Base-by-base conservation (phyloP, 1,284 basidiomycete genomes). In the Ceratobasidium sp. region DNA sequence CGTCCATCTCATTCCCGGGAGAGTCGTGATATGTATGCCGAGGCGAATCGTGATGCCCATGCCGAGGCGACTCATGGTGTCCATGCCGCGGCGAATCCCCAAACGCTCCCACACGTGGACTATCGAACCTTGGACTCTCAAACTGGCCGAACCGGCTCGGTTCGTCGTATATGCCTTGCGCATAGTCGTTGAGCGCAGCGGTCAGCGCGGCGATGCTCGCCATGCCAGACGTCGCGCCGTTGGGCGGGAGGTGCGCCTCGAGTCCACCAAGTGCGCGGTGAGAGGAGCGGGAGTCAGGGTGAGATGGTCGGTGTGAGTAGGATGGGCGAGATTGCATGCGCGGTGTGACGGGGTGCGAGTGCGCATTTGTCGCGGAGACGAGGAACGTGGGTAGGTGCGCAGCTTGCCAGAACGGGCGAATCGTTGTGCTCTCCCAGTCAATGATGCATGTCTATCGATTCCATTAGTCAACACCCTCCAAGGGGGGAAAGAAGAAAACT, bases 351-450 rank as follows among this genome's bases (percentile, higher is more conserved):
- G 48, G 74, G 64, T 37, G 76, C 63, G 24, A 74, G 48, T 69
- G 66, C n/a, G 66, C 66, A 75, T 88, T 89, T 14, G 81, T 80
- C 63, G 83, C 82, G 16, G 90, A 88, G 75, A 90, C 88, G 6
- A 94, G 86, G 80, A 93, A 93, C 0, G 90, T 87, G 0, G 92
- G 91, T 2, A 92, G 84, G 78, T 96, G 91, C 0, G 92, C 91
- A 76, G 89, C 90, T 31, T 90, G 90, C 88, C 94, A 93, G 24
- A 94, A 85, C 7, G 92, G 92, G 22, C 92, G 86, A 4, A 89
- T 92, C 8, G 91, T 92, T 19, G 92, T 93, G 11, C 91, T 92
- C 80, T 94, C 92, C 92, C 92, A 93, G 78, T 94, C 92, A 63
- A 94, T 93, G 76, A 94, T 87, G 78, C 91, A 92, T 0, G 90